These are phyloP conservation scores for Microdochium trichocladiopsis DNA, from an alignment of 2,329 filamentous ascomycete genomes.

Conservation along the genomic window DNA sequence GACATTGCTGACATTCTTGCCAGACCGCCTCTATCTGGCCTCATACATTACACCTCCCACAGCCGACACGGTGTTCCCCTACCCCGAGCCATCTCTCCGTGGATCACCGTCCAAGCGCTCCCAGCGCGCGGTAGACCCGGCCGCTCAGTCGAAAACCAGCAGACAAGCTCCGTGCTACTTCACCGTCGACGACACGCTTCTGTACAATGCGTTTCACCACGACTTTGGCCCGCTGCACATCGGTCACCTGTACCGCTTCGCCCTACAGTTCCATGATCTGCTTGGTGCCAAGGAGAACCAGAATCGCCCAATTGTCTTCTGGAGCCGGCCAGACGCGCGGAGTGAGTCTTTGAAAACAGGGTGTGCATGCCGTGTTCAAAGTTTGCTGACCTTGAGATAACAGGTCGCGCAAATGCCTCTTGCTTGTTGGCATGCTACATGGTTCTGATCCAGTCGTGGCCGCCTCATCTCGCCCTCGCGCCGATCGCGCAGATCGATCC, in stretches of 20 bases:
- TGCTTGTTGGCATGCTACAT: slow-evolving; percentile 97
- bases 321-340: slow-evolving; percentile 84
- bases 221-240: slow-evolving; percentile 98
- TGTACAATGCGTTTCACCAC: slow-evolving; percentile 98
- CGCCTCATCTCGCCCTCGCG: slow-evolving; percentile 87
- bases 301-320: slow-evolving; percentile 87
- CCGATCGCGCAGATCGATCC: slow-evolving; percentile 96
- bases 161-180: slow-evolving; percentile 79
- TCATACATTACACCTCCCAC: slow-evolving; percentile 81
- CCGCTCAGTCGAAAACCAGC: slow-evolving; percentile 35
- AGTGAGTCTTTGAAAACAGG: slow-evolving; percentile 48
- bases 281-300: slow-evolving; percentile 87
- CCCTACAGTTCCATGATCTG: slow-evolving; percentile 91
- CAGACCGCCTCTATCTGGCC: slow-evolving; percentile 91
- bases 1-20: slow-evolving; percentile 28
- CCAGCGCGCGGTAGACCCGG: slow-evolving; percentile 54
- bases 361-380: background rate
- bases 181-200: slow-evolving; percentile 81
- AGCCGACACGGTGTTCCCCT: slow-evolving; percentile 79
- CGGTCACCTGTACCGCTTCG: slow-evolving; percentile 93
- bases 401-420: slow-evolving; percentile 85
- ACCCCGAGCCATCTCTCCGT: slow-evolving; percentile 47
- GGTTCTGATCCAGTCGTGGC: slow-evolving; percentile 97
- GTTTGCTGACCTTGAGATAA: slow-evolving; percentile 12
- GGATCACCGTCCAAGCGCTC: slow-evolving; percentile 72